These are phyloP conservation scores for Zasmidium angulare DNA, from an alignment of 2,329 filamentous ascomycete genomes.

Conservation along the genomic window DNA sequence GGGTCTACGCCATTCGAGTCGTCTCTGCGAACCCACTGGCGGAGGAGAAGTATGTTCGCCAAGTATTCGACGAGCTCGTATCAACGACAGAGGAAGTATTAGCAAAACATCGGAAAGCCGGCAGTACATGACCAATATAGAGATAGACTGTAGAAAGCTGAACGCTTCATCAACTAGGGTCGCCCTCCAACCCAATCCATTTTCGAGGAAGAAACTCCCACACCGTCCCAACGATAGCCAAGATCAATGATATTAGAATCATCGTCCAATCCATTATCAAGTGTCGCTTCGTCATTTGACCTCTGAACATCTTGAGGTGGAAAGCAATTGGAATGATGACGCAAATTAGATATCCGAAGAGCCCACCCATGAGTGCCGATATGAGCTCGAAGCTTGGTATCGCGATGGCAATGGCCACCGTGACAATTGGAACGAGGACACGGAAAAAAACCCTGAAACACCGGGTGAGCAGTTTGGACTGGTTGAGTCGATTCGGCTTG, in stretches of 20 bases:
- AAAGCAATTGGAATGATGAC: not conserved
- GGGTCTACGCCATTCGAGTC: slow-evolving; percentile 75
- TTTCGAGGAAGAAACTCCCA: not conserved
- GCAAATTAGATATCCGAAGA: not conserved
- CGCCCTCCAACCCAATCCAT: not conserved
- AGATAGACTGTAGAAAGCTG: too few relatives aligned
- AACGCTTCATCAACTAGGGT: not conserved
- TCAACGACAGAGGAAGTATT: slow-evolving; percentile 60
- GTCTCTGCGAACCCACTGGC: slow-evolving; percentile 70
- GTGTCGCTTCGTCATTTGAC: not conserved
- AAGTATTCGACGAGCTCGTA: slow-evolving; percentile 73
- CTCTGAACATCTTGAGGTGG: not conserved
- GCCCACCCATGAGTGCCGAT: not conserved
- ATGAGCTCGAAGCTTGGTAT: not conserved
- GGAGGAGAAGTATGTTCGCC: slow-evolving; percentile 70
- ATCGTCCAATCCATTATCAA: not conserved
- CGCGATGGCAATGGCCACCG: not conserved
- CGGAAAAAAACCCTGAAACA: not conserved
- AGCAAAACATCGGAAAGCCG: slow-evolving; percentile 2
- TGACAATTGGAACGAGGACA: not conserved
- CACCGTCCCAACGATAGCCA: not conserved
- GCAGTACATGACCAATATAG: not conserved
- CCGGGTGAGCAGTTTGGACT: not conserved
- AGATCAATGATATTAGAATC: not conserved
- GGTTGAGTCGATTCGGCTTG: not conserved